Evolutionary conservation across 495 filamentous ascomycete genomes (phyloP), one percentile per base, ranked within the genome.

Genomic region (Pyronema omphalodes): DNA sequence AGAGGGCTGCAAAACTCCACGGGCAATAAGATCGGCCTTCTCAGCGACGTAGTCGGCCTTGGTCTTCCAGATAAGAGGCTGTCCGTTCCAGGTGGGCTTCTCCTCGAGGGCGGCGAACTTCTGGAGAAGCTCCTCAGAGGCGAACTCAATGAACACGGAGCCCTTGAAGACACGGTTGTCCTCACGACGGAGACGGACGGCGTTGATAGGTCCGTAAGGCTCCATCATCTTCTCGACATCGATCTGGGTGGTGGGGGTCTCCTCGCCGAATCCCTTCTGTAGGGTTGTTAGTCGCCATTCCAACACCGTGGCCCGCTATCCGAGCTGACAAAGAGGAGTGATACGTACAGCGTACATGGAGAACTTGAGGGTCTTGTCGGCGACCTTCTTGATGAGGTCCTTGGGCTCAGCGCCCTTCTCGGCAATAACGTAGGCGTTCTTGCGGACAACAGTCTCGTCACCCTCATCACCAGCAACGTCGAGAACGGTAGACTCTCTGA

Each of bases 61-160:
- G 68, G 77, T 79, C 74, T 81, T 85, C 70, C 93, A 80, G 54
- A 74, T 53, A 8, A 96, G 71, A 11, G 81, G 75, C 48, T 80
- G 67, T 39, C 73, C 86, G 57, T 87, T 78, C 78, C 79, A 94
- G 58, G 78, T 76, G 48, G 89, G 89, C 66, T 84, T 81, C n/a
- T 82, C 77, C 39, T 88, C 80, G 7, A 88, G 69, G 1, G 71
- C 78, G 41, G 93, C 70, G 69, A 96, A 96, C 12, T 74, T 74
- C 62, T 86, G 72, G 59, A 83, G 79, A 19, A 77, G 75, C 47
- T 89, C 84, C 55, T 83, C 80, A 50, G 74, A 74, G 35, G 71
- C 71, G 65, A 95, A 96, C 68, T 95, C 88, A 50, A 95, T 87
- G 61, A 94, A 96, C 23, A 95, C 80, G 50, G 86, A 93, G 40